Base-by-base conservation (phyloP, 75 land plant genomes). In the Selaginella tamariscina region DNA sequence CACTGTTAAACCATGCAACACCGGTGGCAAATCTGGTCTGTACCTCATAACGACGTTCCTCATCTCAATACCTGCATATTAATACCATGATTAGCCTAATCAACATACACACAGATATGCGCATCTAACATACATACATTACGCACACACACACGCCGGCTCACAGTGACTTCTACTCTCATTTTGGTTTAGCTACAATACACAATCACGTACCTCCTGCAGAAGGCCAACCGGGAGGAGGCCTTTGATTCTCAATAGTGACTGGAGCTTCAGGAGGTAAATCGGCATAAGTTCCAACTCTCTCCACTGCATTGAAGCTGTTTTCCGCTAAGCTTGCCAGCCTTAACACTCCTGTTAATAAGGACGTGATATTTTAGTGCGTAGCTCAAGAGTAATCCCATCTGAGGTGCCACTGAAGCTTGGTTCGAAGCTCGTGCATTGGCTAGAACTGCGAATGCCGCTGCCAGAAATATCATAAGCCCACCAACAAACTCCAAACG, bases 141-240 rank as follows among this genome's bases (percentile, higher is more conserved):
- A n/a, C n/a, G n/a, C n/a, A n/a, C n/a, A n/a, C n/a, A n/a, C n/a
- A n/a, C n/a, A n/a, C n/a, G n/a, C n/a, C n/a, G n/a, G n/a, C n/a
- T n/a, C n/a, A n/a, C n/a, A n/a, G n/a, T n/a, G n/a, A n/a, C n/a
- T n/a, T n/a, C n/a, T n/a, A n/a, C n/a, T n/a, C n/a, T n/a, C n/a
- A n/a, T n/a, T n/a, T n/a, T n/a, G n/a, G n/a, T n/a, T n/a, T n/a
- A n/a, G n/a, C n/a, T n/a, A n/a, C n/a, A n/a, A n/a, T n/a, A n/a
- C n/a, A n/a, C n/a, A n/a, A n/a, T n/a, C n/a, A n/a, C n/a, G n/a
- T n/a, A n/a, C n/a, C 59, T 59, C 98, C 96, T 2, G 74, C 68
- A 65, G 91, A 81, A 56, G 98, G 98, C 98, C 98, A 94, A 68
- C 85, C 98, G 31, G 85, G 91, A 27, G 96, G 96, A 2, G 98